phyloP scores from a whole-genome alignment of 2,329 filamentous ascomycete species.

The Aspergillus pseudoglaucus region DNA sequence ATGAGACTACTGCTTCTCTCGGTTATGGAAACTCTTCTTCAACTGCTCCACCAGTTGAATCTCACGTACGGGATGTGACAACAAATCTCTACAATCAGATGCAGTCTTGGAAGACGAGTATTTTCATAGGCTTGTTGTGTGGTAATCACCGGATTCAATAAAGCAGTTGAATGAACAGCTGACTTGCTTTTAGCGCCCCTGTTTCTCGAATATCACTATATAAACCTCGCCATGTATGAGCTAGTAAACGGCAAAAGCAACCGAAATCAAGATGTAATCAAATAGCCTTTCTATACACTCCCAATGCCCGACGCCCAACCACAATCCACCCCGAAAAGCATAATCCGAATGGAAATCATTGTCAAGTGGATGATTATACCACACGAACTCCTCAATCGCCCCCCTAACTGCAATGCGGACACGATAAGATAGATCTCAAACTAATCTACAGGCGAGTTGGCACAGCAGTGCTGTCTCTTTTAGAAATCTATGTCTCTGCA shows the following conservation, averaged over 20 bases:
- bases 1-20: too few relatives aligned
- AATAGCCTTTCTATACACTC: conserved; percentile 26
- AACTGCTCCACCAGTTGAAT: too few relatives aligned
- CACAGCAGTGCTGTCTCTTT: conserved; percentile 25
- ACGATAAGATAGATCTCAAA: conserved; percentile 29
- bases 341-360: conserved; percentile 29
- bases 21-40: too few relatives aligned
- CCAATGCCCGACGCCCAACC: conserved; percentile 15
- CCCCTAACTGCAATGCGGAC: conserved; percentile 26
- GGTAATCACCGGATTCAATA: too few relatives aligned
- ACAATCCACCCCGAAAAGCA: conserved; percentile 18
- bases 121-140: too few relatives aligned
- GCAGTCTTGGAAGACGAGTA: too few relatives aligned
- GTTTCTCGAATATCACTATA: conserved; percentile 25
- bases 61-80: too few relatives aligned
- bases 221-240: conserved; percentile 28
- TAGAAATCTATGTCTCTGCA: conserved; percentile 31
- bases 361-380: conserved; percentile 34
- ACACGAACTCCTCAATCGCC: conserved; percentile 27
- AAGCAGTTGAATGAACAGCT: too few relatives aligned
- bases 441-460: conserved; percentile 27
- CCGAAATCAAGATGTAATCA: conserved; percentile 29
- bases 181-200: conserved; percentile 16
- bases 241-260: conserved; percentile 30
- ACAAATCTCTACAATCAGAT: too few relatives aligned